Evolutionary conservation across 768 basidiomycete genomes (phyloP).

Genomic region (Amanita molliuscula): DNA sequence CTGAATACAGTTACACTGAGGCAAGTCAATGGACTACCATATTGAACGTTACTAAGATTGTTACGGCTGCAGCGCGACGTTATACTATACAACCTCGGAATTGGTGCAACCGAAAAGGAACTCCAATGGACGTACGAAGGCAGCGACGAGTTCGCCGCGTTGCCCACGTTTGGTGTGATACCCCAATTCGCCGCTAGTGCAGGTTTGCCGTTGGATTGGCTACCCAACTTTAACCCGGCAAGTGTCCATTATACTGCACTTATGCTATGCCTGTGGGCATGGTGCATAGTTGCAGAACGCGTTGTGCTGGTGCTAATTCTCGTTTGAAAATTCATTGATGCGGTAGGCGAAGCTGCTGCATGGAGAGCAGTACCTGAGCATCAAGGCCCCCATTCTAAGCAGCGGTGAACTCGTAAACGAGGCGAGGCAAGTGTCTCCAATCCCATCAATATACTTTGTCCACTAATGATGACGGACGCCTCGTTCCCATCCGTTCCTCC

Average conservation of each 20-base stretch:
- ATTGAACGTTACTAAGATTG: neutral
- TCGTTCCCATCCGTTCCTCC: neutral
- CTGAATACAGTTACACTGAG: conserved; percentile 71
- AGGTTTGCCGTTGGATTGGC: conserved; percentile 66
- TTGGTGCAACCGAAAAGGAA: conserved; percentile 90
- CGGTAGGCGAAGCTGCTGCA: conserved; percentile 91
- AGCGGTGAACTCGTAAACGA: conserved; percentile 70
- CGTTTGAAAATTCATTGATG: neutral
- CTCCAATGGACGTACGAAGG: conserved; percentile 89
- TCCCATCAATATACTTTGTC: neutral
- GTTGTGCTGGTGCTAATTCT: neutral
- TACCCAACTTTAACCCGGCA: conserved; percentile 93
- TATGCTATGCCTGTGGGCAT: neutral
- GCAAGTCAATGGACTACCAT: conserved; percentile 13
- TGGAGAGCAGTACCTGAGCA: conserved; percentile 90
- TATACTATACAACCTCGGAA: conserved; percentile 89
- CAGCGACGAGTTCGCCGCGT: conserved; percentile 71
- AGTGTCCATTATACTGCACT: conserved; percentile 12
- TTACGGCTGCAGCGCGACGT: conserved; percentile 52
- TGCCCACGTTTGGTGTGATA: conserved; percentile 94
- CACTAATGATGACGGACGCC: neutral
- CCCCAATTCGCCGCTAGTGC: conserved; percentile 78
- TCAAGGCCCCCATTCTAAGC: conserved; percentile 81
- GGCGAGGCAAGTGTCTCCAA: conserved; percentile 37
- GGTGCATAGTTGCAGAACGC: neutral